Evolutionary conservation across 2,329 filamentous ascomycete species (phyloP).

Genomic region (Davidsoniella virescens): DNA sequence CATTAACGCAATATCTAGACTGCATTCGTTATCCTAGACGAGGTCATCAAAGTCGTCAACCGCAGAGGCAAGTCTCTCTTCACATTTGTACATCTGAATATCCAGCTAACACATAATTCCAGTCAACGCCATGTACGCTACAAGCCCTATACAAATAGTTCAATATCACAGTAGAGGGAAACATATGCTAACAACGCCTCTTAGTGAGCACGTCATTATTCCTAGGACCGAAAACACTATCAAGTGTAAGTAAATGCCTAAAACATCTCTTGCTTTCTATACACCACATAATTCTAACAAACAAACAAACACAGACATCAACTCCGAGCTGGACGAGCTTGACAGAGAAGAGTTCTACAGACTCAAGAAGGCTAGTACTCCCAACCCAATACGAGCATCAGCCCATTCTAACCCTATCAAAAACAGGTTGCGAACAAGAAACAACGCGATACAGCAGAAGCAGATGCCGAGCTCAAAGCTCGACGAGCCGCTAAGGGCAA

Average conservation of each 20-base stretch:
- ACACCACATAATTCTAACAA: background rate
- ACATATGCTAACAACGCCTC: background rate
- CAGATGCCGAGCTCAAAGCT: constrained; percentile 59
- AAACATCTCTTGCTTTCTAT: background rate
- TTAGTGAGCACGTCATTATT: constrained; percentile 82
- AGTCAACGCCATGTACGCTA: constrained; percentile 79
- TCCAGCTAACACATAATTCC: constrained; percentile 15
- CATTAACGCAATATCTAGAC: constrained; percentile 36
- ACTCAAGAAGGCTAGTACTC: constrained; percentile 55
- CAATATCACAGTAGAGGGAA: background rate
- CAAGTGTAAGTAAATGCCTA: constrained; percentile 47
- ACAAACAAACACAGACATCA: constrained; percentile 51
- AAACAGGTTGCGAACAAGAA: constrained; percentile 60
- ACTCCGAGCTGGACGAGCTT: constrained; percentile 91
- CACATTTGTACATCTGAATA: background rate
- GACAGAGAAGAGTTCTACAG: constrained; percentile 97
- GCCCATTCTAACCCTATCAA: background rate
- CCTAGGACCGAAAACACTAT: constrained; percentile 98
- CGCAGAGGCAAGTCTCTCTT: constrained; percentile 50
- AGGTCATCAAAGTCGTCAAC: constrained; percentile 98
- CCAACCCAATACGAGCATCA: background rate
- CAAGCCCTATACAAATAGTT: constrained; percentile 14
- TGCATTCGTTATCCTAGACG: constrained; percentile 92
- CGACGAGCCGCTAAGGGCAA: constrained; percentile 39
- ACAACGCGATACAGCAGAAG: constrained; percentile 55